A percentile compares a stretch with the other conserved stretches of the same genome.
Conservation (phyloP, 1,139 yeast species). For the Yamadazyma sp. region DNA sequence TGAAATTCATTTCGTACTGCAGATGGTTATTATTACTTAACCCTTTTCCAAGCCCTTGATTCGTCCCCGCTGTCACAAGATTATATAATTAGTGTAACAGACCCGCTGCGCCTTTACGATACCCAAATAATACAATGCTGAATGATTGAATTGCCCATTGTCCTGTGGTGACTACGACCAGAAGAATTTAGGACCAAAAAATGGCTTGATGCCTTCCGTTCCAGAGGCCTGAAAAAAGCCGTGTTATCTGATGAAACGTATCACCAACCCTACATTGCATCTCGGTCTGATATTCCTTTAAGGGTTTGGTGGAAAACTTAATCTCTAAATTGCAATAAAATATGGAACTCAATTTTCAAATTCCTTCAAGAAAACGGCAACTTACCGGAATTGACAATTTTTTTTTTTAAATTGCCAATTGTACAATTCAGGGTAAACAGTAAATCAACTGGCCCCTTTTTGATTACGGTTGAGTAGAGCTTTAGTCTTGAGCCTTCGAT, state of each 20-base stretch:
- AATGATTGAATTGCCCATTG: too few species aligned
- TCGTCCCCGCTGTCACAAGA: neutral
- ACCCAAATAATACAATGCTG: neutral
- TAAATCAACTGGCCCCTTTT: constrained; percentile 4
- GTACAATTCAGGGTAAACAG: constrained; percentile 3
- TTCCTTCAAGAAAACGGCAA: constrained; percentile 9
- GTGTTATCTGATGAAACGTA: too few species aligned
- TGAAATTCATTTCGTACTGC: neutral
- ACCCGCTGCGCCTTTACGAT: neutral
- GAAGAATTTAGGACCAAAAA: too few species aligned
- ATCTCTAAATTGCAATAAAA: constrained; percentile 1
- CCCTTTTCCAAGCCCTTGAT: neutral
- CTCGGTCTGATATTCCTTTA: neutral
- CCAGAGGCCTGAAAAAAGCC: too few species aligned
- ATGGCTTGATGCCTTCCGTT: too few species aligned
- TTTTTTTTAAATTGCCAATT: neutral
- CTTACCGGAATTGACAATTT: constrained; percentile 4
- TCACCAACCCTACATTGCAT: neutral
- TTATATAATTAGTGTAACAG: neutral
- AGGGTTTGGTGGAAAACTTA: neutral
- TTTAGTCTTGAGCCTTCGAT: too few species aligned
- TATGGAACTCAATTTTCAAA: constrained; percentile 1
- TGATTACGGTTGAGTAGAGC: neutral
- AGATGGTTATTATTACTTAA: neutral
- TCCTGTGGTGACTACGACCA: too few species aligned